Base-by-base conservation (phyloP, 257 asterid species). In the Solanum lignicaule region DNA sequence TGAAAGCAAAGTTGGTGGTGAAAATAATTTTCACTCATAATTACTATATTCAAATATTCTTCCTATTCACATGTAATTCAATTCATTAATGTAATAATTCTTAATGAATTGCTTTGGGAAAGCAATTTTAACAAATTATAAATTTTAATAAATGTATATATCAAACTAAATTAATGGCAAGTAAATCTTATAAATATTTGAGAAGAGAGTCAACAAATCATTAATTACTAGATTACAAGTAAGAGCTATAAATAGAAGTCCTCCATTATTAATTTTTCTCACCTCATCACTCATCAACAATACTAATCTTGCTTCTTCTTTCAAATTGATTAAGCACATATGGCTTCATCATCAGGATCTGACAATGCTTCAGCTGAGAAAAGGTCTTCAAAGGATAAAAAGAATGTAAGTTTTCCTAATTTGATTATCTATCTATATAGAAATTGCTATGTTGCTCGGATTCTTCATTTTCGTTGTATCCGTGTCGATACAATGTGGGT, bases 391-490 rank as follows among this genome's bases (percentile, higher is more conserved):
- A 18, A 55, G n/a, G 65, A 55, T 55, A 55, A 18, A 55, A 55
- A 55, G 10, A 55, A 55, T 6, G 65, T 55, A 55, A 55, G 65
- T 55, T 55, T 55, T 20, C 0, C 9, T 55, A 18, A 18, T 18
- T 55, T 18, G 65, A 20, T 18, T 55, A 55, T 55, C n/a, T 52
- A 55, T 52, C n/a, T 52, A 52, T 18, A 18, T 55, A 6, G 0
- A 55, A 55, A 55, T 18, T 55, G 65, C 65, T 6, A 55, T 18
- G 65, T 18, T 55, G 65, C 4, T 55, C 4, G n/a, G 1, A 55
- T 18, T 55, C 0, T 52, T 18, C 0, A 52, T 18, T 52, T 52
- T 52, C 1, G 1, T 0, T 18, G n/a, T 55, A 55, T 18, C 0
- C 4, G n/a, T 55, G 2, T 55, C n/a, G 4, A 52, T 18, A 18